phyloP scores from a whole-genome alignment of 2,329 filamentous ascomycete species.

The Sclerotinia nivalis region DNA sequence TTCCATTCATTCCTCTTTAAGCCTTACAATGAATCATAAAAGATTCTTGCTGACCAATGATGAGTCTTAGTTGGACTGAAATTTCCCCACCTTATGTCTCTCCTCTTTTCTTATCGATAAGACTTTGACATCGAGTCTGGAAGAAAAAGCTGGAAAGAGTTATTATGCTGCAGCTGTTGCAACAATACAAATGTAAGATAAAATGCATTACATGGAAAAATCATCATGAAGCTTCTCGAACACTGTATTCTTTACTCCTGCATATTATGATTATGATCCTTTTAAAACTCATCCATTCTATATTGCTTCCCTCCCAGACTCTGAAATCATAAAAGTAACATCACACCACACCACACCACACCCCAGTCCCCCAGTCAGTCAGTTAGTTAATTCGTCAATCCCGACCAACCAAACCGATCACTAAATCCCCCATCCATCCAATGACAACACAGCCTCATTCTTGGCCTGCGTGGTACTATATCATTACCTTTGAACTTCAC shows the following conservation, averaged over 20 bases:
- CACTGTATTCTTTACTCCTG: no score
- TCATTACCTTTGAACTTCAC: neutral
- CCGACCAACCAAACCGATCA: neutral
- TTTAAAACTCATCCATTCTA: neutral
- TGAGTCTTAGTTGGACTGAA: neutral
- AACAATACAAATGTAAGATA: neutral
- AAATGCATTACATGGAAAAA: neutral
- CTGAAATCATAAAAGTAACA: no score
- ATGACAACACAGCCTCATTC: slow-evolving; percentile 14
- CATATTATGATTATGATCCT: neutral
- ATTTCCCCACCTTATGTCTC: neutral
- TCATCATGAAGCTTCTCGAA: neutral
- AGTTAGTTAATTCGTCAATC: neutral
- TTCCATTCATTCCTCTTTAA: neutral
- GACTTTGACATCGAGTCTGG: neutral
- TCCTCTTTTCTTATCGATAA: slow-evolving; percentile 3
- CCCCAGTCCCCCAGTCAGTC: neutral
- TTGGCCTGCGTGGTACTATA: neutral
- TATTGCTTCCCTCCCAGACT: no score
- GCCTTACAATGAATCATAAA: neutral
- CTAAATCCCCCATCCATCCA: neutral
- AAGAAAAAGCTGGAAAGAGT: neutral
- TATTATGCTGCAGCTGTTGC: neutral
- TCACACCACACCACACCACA: no score
- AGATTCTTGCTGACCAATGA: neutral